phyloP scores from a whole-genome alignment of 768 basidiomycete genomes.

The Leucosporidium scottii region DNA sequence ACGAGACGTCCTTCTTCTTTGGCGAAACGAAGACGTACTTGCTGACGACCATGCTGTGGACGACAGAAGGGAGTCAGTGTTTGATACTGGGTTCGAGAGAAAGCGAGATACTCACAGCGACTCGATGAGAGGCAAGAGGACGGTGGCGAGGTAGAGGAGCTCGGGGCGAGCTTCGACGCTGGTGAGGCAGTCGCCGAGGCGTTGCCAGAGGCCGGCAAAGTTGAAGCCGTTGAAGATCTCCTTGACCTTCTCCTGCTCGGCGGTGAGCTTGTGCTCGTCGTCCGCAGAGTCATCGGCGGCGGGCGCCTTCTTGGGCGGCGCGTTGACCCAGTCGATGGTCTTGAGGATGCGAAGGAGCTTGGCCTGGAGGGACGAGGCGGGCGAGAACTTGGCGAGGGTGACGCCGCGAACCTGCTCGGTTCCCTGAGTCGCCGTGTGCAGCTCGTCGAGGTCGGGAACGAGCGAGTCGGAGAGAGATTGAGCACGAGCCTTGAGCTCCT shows the following conservation, averaged over 20 bases:
- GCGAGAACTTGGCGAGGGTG: slow-evolving; percentile 75
- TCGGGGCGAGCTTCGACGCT: slow-evolving; percentile 72
- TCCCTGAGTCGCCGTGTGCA: slow-evolving; percentile 57
- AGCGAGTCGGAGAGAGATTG: slow-evolving; percentile 78
- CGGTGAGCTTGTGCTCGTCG: slow-evolving; percentile 12
- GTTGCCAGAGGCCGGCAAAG: slow-evolving; percentile 79
- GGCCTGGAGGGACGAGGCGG: slow-evolving; percentile 90
- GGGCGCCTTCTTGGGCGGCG: slow-evolving; percentile 11
- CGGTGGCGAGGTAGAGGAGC: slow-evolving; percentile 80
- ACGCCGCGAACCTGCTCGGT: slow-evolving; percentile 20
- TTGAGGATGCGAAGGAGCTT: slow-evolving; percentile 90
- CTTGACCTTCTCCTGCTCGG: slow-evolving; percentile 50
- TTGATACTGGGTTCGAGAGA: no score
- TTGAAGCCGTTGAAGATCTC: slow-evolving; percentile 84
- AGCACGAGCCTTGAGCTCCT: slow-evolving; percentile 76
- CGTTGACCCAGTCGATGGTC: slow-evolving; percentile 56
- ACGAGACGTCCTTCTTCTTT: not conserved
- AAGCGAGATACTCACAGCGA: slow-evolving; percentile 47
- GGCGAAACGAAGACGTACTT: slow-evolving; percentile 57
- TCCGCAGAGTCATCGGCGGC: not conserved
- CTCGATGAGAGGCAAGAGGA: slow-evolving; percentile 89
- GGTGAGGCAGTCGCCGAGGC: slow-evolving; percentile 79
- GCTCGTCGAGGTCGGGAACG: slow-evolving; percentile 66
- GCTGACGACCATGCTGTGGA: slow-evolving; percentile 76
- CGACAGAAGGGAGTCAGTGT: no score